Evolutionary conservation across 768 basidiomycete species (phyloP).

Genomic region (Calocybe cyanea): DNA sequence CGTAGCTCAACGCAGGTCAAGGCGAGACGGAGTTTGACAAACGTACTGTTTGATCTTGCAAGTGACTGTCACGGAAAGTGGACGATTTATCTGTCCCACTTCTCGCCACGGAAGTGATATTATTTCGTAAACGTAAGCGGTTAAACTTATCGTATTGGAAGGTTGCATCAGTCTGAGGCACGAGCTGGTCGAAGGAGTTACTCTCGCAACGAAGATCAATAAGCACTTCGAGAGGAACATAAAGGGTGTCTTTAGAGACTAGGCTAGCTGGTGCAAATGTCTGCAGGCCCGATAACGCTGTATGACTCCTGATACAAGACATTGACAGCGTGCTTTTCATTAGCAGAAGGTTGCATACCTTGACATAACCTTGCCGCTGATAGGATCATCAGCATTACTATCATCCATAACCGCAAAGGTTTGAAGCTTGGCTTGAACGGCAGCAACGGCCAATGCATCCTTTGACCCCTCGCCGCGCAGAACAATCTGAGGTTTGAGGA

Average conservation of each 20-base stretch:
- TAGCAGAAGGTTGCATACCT: constrained; percentile 45
- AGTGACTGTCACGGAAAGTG: constrained; percentile 38
- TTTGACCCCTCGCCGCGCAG: constrained; percentile 54
- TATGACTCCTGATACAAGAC: constrained; percentile 64
- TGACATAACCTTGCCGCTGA: constrained; percentile 83
- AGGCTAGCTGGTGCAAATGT: constrained; percentile 70
- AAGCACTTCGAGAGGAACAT: constrained; percentile 86
- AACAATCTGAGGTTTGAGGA: constrained; percentile 89
- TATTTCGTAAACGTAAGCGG: constrained; percentile 76
- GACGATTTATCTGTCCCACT: constrained; percentile 33
- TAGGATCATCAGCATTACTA: constrained; percentile 71
- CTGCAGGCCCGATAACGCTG: constrained; percentile 76
- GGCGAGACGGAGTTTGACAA: background rate
- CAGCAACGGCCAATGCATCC: constrained; percentile 69
- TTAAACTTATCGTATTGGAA: constrained; percentile 96
- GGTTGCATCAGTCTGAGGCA: constrained; percentile 82
- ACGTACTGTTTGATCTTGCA: constrained; percentile 63
- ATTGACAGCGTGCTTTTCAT: background rate
- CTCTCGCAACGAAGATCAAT: constrained; percentile 84
- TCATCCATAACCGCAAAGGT: constrained; percentile 80
- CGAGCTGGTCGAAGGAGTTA: constrained; percentile 80
- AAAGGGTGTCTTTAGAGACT: constrained; percentile 40
- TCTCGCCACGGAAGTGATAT: constrained; percentile 49
- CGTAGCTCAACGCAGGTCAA: background rate
- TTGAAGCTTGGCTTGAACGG: constrained; percentile 76